Percentiles rank a stretch among this genome's conserved stretches.
Evolutionary conservation across 768 basidiomycete genomes (phyloP).

Genomic region (Auriscalpium vulgare): DNA sequence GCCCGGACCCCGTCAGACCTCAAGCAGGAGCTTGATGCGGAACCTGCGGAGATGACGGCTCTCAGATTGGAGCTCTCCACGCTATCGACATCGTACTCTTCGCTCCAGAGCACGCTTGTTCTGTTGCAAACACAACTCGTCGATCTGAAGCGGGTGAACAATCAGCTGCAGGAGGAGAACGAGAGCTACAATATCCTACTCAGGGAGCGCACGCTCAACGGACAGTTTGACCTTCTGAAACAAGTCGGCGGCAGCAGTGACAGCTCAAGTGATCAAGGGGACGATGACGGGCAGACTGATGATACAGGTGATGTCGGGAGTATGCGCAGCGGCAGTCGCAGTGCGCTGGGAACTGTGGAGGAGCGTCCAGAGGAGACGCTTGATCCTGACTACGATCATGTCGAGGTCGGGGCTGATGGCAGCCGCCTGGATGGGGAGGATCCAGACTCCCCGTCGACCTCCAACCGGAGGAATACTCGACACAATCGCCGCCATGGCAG

Average conservation of each 20-base stretch:
- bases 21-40: slow-evolving; percentile 56
- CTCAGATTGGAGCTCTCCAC: slow-evolving; percentile 80
- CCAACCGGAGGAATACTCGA: slow-evolving; percentile 35
- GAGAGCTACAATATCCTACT: slow-evolving; percentile 94
- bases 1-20: slow-evolving; percentile 32
- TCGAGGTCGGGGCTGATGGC: slow-evolving; percentile 30
- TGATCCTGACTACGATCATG: slow-evolving; percentile 35
- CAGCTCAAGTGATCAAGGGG: slow-evolving; percentile 17
- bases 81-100: slow-evolving; percentile 76
- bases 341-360: slow-evolving; percentile 43
- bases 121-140: slow-evolving; percentile 77
- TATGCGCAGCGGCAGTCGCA: slow-evolving; percentile 52
- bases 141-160: slow-evolving; percentile 84
- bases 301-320: slow-evolving; percentile 28
- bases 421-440: slow-evolving; percentile 32
- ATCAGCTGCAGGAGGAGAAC: slow-evolving; percentile 89
- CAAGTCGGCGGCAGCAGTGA: slow-evolving; percentile 45
- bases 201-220: slow-evolving; percentile 84
- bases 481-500: slow-evolving; percentile 44
- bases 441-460: slow-evolving; percentile 13
- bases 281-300: slow-evolving; percentile 19
- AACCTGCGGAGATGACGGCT: slow-evolving; percentile 84
- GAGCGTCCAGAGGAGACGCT: slow-evolving; percentile 35
- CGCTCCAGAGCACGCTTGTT: slow-evolving; percentile 77
- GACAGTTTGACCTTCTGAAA: slow-evolving; percentile 72